phyloP scores from a whole-genome alignment of 495 filamentous ascomycete species.

The Articulospora tetracladia region DNA sequence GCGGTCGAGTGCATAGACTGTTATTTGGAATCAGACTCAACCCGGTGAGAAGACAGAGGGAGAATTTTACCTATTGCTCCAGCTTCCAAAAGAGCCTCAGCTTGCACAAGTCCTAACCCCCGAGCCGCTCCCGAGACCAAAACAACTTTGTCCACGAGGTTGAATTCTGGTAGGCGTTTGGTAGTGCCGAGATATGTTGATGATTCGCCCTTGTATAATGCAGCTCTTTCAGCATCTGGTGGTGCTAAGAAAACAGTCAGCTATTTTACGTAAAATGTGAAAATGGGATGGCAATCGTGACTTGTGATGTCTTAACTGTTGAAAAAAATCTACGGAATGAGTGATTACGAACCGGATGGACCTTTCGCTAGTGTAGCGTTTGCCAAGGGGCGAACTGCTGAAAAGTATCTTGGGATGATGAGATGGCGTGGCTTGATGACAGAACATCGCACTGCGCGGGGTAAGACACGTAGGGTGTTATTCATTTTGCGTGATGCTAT shows the following conservation, averaged over 20 bases:
- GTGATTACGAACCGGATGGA: too few species aligned
- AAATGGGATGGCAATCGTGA: too few species aligned
- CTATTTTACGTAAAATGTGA: not conserved
- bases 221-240: conserved; percentile 7
- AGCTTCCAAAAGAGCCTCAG: conserved; percentile 75
- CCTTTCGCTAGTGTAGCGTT: not conserved
- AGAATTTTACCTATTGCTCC: conserved; percentile 54
- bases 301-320: too few species aligned
- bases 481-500: not conserved
- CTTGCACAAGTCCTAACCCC: conserved; percentile 75
- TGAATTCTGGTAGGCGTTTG: conserved; percentile 66
- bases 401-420: not conserved
- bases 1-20: conserved; percentile 56
- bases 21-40: not conserved
- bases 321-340: too few species aligned
- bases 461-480: not conserved
- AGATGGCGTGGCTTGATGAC: not conserved
- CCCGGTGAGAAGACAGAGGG: not conserved
- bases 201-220: conserved; percentile 1
- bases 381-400: not conserved
- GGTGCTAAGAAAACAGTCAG: not conserved
- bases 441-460: not conserved
- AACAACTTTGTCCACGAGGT: conserved; percentile 70
- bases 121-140: conserved; percentile 75
- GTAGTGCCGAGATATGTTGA: conserved; percentile 17